Evolutionary conservation across 805 yeast genomes (phyloP), one percentile per base, ranked within the genome.

Genomic region (Priceomyces fermenticarens): DNA sequence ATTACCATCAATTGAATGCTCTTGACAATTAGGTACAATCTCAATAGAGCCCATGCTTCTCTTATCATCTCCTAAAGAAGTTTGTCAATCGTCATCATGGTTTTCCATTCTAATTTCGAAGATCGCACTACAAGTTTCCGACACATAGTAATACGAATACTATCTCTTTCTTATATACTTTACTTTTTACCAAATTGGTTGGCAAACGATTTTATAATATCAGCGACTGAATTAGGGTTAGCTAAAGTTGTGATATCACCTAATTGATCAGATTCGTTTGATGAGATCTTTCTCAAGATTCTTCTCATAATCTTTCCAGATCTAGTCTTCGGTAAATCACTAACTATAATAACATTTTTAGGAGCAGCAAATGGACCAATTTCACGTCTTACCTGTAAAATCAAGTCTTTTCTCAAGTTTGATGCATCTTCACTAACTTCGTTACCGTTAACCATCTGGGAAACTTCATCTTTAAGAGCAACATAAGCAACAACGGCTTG

Each of bases 341-440:
- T 78, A 39, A 85, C 91, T 40, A 85, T 63, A 34, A 85, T 72
- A 46, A 85, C 82, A 35, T 80, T 63, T 66, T 85, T 85, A 49
- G 93, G 93, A 33, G 91, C 88, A 30, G 93, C 93, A 66, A 85
- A 85, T 41, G 93, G 91, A 26, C 93, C 93, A 57, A 85, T 85
- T 62, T 83, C 88, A 53, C 77, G 79, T 64, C 93, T 75, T 30
- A 85, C 91, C 23, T 84, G 82, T 53, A 84, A 57, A 34, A 84
- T 65, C 57, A 85, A 68, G 51, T 80, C 84, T 57, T 76, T 80
- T 65, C 81, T 82, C 46, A 78, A 70, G 3, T 74, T 77, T 32
- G 62, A 63, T 25, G 76, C 60, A 52, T 80, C 84, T 29, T 68
- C 77, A 36, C 60, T 61, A 35, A 55, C 53, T 48, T 54, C 65